Evolutionary conservation across 352 stramenopile genomes (phyloP).

Genomic region (Phytopythium aichiense): DNA sequence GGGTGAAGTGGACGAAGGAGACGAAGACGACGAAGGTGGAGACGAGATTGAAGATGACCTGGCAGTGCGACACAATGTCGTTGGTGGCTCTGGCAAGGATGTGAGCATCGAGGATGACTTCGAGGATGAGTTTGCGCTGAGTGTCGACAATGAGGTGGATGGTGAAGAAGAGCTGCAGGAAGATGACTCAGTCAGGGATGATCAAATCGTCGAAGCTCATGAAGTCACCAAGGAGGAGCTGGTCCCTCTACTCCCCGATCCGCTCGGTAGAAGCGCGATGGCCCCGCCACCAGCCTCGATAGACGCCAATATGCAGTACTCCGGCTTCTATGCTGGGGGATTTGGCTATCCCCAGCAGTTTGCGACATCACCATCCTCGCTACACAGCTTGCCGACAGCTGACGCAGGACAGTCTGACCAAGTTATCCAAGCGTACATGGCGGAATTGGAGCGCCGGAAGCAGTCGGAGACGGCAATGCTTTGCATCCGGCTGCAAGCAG

Average conservation of each 20-base stretch:
- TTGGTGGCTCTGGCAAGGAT: background rate
- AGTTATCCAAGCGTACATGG: slow-evolving; percentile 21
- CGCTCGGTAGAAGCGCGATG: background rate
- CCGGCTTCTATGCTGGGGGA: background rate
- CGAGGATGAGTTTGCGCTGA: slow-evolving; percentile 6
- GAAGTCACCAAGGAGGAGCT: background rate
- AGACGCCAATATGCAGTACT: background rate
- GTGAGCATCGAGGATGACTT: slow-evolving; percentile 6
- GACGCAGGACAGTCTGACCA: background rate
- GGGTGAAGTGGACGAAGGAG: background rate
- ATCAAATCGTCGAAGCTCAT: background rate
- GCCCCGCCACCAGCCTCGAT: background rate
- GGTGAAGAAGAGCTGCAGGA: background rate
- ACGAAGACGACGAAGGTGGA: slow-evolving; percentile 1
- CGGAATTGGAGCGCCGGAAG: slow-evolving; percentile 44
- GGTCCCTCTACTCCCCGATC: background rate
- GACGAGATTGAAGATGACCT: background rate
- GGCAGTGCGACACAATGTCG: background rate
- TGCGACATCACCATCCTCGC: background rate
- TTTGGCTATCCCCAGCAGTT: background rate
- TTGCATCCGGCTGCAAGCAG: slow-evolving; percentile 32
- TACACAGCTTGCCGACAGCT: background rate
- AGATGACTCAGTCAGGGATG: slow-evolving; percentile 1
- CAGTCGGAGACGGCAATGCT: slow-evolving; percentile 51
- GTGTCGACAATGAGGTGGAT: background rate